These are phyloP conservation scores for Coemansia sp. DNA, from an alignment of 192 early-diverging fungal species.

Conservation along the genomic window DNA sequence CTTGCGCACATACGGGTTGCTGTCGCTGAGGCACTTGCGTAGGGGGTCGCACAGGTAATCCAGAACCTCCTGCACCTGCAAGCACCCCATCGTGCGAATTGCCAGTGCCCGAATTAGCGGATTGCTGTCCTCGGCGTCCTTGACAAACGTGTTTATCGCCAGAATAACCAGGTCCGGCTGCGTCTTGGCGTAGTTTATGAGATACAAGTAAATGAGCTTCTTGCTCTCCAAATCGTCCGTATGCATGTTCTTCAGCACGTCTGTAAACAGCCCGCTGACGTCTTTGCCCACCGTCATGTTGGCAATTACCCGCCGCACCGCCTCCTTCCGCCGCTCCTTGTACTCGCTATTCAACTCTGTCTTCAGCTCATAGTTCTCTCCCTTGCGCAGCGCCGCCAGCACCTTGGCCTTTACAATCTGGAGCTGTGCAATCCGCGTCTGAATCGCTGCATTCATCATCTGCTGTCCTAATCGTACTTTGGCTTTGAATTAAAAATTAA, in stretches of 20 bases:
- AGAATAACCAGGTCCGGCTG: slow-evolving; percentile 92
- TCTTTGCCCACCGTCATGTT: slow-evolving; percentile 99
- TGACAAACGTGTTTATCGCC: slow-evolving; percentile 85
- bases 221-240: slow-evolving; percentile 88
- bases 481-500: neutral
- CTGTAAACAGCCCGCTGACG: slow-evolving; percentile 90
- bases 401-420: slow-evolving; percentile 55
- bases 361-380: slow-evolving; percentile 96
- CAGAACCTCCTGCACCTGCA: slow-evolving; percentile 89
- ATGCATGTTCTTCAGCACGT: slow-evolving; percentile 99
- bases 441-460: slow-evolving; percentile 55
- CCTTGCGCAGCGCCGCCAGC: slow-evolving; percentile 53
- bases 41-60: slow-evolving; percentile 84
- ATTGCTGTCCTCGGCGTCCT: slow-evolving; percentile 91
- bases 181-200: slow-evolving; percentile 93
- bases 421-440: slow-evolving; percentile 50
- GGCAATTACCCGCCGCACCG: slow-evolving; percentile 97
- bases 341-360: slow-evolving; percentile 98
- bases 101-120: slow-evolving; percentile 93
- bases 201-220: slow-evolving; percentile 92
- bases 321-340: slow-evolving; percentile 92
- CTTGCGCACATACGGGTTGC: slow-evolving; percentile 97
- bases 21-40: slow-evolving; percentile 74
- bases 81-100: slow-evolving; percentile 96
- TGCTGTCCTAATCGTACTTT: neutral